These are phyloP conservation scores for Barnettozyma populi DNA, from an alignment of 805 yeast genomes.

Conservation along the genomic window DNA sequence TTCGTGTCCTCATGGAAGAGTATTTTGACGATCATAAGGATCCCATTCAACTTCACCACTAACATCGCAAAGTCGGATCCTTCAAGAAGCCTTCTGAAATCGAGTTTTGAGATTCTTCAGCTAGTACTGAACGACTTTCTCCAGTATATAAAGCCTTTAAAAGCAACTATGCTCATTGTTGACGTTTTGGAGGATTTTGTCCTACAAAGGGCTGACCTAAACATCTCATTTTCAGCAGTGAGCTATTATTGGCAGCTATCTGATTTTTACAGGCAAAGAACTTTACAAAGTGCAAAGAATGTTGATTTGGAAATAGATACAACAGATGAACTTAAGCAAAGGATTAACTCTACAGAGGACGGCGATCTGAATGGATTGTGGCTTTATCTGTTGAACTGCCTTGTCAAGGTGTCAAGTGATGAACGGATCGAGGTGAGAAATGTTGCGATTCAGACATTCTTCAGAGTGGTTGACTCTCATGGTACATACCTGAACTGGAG, in stretches of 20 bases:
- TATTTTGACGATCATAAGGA: constrained; percentile 53
- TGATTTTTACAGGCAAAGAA: constrained; percentile 49
- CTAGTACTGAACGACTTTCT: constrained; percentile 83
- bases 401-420: constrained; percentile 62
- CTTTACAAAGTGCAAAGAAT: not conserved
- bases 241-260: constrained; percentile 91
- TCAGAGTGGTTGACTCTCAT: constrained; percentile 73
- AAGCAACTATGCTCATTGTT: constrained; percentile 58
- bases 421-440: constrained; percentile 75
- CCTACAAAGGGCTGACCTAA: constrained; percentile 65
- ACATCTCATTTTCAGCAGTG: constrained; percentile 85
- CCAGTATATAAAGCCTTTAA: constrained; percentile 53
- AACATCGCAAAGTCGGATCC: constrained; percentile 19
- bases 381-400: constrained; percentile 56
- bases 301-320: constrained; percentile 13
- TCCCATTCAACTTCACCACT: constrained; percentile 49
- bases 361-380: constrained; percentile 41
- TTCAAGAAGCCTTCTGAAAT: constrained; percentile 39
- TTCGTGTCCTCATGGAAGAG: constrained; percentile 66
- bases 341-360: constrained; percentile 20
- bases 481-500: constrained; percentile 61
- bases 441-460: constrained; percentile 85
- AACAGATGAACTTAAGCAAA: constrained; percentile 22
- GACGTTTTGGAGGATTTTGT: constrained; percentile 72
- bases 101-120: constrained; percentile 78